These are phyloP conservation scores for Kwoniella bestiolae DNA, from an alignment of 768 basidiomycete species.

Conservation along the genomic window DNA sequence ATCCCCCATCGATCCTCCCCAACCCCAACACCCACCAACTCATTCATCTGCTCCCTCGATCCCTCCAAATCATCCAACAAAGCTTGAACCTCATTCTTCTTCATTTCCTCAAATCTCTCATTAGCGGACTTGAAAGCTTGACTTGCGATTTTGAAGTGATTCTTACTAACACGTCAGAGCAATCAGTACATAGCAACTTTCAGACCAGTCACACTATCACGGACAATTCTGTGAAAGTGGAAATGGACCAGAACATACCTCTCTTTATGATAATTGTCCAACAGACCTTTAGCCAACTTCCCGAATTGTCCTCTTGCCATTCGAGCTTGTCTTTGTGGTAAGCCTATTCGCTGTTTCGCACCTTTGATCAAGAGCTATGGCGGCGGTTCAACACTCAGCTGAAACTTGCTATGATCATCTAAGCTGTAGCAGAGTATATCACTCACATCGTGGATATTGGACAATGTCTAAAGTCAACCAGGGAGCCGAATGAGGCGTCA, in stretches of 20 bases:
- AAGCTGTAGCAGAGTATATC: not conserved
- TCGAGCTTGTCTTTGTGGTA: not conserved
- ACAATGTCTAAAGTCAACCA: not conserved
- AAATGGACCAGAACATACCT: conserved; percentile 6
- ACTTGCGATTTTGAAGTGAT: not conserved
- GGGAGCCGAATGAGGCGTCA: not conserved
- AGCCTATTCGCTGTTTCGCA: not conserved
- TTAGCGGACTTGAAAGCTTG: not conserved
- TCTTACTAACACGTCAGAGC: not conserved
- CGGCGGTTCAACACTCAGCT: not conserved
- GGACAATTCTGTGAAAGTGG: too few species aligned
- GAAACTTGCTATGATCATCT: not conserved
- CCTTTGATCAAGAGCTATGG: not conserved
- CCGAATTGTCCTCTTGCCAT: conserved; percentile 1
- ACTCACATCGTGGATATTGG: not conserved
- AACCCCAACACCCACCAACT: not conserved
- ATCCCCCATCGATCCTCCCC: not conserved
- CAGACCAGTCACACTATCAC: too few species aligned
- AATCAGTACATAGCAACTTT: not conserved
- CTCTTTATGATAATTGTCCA: conserved; percentile 1
- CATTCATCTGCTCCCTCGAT: not conserved
- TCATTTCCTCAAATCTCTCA: not conserved
- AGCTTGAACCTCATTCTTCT: not conserved
- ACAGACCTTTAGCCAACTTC: not conserved
- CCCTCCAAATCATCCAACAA: not conserved